These are phyloP conservation scores for Nicotiana benthamiana DNA, from an alignment of 257 asterid genomes.

Conservation along the genomic window DNA sequence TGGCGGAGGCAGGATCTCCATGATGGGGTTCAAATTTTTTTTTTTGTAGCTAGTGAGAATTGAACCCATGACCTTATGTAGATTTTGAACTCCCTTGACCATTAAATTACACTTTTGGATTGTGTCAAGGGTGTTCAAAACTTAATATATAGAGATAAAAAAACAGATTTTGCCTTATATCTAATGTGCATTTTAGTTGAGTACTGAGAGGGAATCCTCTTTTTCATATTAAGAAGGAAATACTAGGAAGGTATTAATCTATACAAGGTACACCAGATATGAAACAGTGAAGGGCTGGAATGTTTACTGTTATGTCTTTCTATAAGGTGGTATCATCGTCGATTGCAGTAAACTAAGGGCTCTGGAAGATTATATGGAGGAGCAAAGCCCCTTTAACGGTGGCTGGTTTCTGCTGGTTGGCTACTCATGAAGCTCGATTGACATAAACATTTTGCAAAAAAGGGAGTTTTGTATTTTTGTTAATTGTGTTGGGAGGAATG, in stretches of 20 bases:
- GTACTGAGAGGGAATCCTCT: not conserved
- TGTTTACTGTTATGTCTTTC: not conserved
- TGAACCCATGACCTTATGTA: no score
- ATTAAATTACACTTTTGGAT: no score
- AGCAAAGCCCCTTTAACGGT: no score
- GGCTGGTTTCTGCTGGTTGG: not conserved
- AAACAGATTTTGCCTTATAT: no score
- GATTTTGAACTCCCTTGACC: no score
- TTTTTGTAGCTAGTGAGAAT: no score
- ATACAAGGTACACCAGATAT: not conserved
- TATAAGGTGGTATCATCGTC: not conserved
- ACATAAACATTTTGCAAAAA: not conserved
- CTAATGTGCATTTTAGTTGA: not conserved
- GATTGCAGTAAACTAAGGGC: not conserved
- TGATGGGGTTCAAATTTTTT: no score
- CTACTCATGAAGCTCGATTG: not conserved
- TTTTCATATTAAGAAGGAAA: not conserved
- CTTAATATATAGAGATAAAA: no score
- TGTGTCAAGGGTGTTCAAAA: no score
- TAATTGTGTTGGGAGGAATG: not conserved
- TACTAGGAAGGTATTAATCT: not conserved
- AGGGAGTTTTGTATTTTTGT: not conserved
- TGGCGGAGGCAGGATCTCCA: no score
- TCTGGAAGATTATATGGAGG: not conserved
- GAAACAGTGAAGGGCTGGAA: not conserved